Base-by-base conservation (phyloP, 2,329 filamentous ascomycete species). In the Hortaea werneckii region DNA sequence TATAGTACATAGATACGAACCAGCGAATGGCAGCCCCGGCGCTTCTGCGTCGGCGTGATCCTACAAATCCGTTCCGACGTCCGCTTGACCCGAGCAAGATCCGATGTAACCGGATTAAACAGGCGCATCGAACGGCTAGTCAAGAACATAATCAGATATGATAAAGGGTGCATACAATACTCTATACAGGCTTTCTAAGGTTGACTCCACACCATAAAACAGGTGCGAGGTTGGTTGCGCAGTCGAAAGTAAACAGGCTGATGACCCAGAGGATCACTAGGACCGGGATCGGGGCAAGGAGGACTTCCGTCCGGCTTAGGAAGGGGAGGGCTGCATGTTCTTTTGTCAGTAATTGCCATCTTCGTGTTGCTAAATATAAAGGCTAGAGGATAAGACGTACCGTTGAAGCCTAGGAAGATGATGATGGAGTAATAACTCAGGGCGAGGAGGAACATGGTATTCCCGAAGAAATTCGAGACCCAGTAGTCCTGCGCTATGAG, bases 401-500 rank as follows among this genome's bases (percentile, higher is more conserved):
- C 71, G 56, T 83, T 83, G 63, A 83, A 84, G 30, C 80, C 80
- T 38, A 84, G 67, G 60, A 84, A 84, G 6, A 77, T 81, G 56
- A 83, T 80, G 53, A 83, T 75, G 58, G 77, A 79, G 64, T 83
- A 83, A 65, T 83, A 83, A 29, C 73, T 73, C 43, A 82, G 65
- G 0, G 79, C 80, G 34, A 79, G 68, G n/a, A 83, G 70, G 56
- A 83, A 83, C 52, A 83, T 72, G 1, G 78, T 75, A 58, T 84
- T 83, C 27, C 79, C 78, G 32, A 83, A 69, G 50, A 83, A 75
- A 13, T 77, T 67, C 7, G 74, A 77, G 28, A 76, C 61, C 73
- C 73, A 77, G 56, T 75, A 74, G 49, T 75, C 67, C 41, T 67
- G 71, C 1, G 72, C 70, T 38, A 78, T 67, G 38, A 83, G 63